These are phyloP conservation scores for Cystobasidium tubakii DNA, from an alignment of 768 basidiomycete genomes.

Conservation along the genomic window DNA sequence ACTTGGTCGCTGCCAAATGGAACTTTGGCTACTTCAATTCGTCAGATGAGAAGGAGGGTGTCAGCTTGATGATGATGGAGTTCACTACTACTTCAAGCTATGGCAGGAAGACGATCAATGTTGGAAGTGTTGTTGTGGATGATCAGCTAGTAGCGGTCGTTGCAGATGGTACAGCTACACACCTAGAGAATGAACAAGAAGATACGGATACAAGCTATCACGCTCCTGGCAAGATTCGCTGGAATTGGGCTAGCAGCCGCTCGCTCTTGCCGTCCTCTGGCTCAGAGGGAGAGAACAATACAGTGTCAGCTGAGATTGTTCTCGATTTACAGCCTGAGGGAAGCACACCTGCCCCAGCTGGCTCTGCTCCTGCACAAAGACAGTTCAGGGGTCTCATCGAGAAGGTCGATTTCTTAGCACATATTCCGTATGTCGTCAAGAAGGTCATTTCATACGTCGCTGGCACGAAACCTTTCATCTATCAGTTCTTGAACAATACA, in stretches of 20 bases:
- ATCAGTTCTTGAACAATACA: conserved; percentile 68
- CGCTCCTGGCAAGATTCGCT: conserved; percentile 64
- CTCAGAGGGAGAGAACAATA: conserved; percentile 48
- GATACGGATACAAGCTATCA: conserved; percentile 62
- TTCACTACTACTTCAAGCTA: conserved; percentile 75
- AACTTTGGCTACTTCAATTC: conserved; percentile 92
- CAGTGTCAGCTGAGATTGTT: conserved; percentile 59
- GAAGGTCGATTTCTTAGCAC: conserved; percentile 89
- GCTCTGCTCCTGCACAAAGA: conserved; percentile 31
- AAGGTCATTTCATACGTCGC: conserved; percentile 83
- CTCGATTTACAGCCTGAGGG: conserved; percentile 50
- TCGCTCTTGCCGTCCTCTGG: conserved; percentile 41
- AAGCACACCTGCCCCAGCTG: not conserved
- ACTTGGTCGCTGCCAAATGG: conserved; percentile 86
- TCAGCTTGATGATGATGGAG: conserved; percentile 90
- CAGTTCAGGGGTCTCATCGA: conserved; percentile 62
- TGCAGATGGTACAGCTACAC: conserved; percentile 64
- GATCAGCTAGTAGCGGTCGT: conserved; percentile 71
- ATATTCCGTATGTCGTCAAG: conserved; percentile 87
- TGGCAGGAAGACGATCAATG: conserved; percentile 70
- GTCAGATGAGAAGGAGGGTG: conserved; percentile 57
- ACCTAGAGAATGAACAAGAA: conserved; percentile 61
- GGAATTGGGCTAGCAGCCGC: conserved; percentile 58
- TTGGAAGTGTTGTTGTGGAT: conserved; percentile 76
- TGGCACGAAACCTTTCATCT: conserved; percentile 86